Conservation (phyloP, 495 filamentous ascomycete genomes). For the Astrothelium macrocarpum region DNA sequence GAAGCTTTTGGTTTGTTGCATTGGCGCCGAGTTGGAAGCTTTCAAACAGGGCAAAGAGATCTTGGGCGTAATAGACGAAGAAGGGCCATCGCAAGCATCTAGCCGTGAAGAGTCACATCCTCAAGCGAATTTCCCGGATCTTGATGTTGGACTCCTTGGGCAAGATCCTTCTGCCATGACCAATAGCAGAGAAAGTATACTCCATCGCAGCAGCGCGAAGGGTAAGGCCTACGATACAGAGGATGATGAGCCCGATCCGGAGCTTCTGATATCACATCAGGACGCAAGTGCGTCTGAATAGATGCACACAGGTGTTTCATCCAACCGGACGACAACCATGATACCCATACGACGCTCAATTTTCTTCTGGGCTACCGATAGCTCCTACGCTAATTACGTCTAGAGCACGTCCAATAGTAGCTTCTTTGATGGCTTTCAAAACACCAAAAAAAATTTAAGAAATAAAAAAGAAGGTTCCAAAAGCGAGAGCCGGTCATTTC, state of each 20-base stretch:
- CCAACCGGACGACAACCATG: not conserved
- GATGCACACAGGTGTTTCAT: not conserved
- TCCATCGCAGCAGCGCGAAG: slow-evolving; percentile 7
- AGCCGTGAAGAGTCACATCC: slow-evolving; percentile 13
- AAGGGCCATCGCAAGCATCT: slow-evolving; percentile 2
- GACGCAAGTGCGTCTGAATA: slow-evolving; percentile 18
- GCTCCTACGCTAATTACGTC: too few relatives aligned
- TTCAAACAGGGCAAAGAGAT: slow-evolving; percentile 60
- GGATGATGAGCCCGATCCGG: slow-evolving; percentile 30
- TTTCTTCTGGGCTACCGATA: not conserved
- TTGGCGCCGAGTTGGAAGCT: slow-evolving; percentile 82
- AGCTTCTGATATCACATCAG: slow-evolving; percentile 38
- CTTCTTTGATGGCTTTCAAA: too few relatives aligned
- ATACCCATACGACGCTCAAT: not conserved
- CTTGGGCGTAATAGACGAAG: slow-evolving; percentile 42
- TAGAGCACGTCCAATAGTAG: too few relatives aligned
- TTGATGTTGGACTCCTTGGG: slow-evolving; percentile 1
- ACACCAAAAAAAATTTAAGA: too few relatives aligned
- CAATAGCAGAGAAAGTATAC: slow-evolving; percentile 16
- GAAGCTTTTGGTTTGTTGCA: slow-evolving; percentile 80
- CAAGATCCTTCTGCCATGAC: slow-evolving; percentile 15
- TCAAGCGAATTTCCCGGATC: not conserved
- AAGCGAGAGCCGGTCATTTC: too few relatives aligned
- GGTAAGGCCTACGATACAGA: slow-evolving; percentile 19
- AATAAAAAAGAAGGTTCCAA: too few relatives aligned